Base-by-base conservation (phyloP, 2,329 filamentous ascomycete genomes). In the Coniochaeta sp. region DNA sequence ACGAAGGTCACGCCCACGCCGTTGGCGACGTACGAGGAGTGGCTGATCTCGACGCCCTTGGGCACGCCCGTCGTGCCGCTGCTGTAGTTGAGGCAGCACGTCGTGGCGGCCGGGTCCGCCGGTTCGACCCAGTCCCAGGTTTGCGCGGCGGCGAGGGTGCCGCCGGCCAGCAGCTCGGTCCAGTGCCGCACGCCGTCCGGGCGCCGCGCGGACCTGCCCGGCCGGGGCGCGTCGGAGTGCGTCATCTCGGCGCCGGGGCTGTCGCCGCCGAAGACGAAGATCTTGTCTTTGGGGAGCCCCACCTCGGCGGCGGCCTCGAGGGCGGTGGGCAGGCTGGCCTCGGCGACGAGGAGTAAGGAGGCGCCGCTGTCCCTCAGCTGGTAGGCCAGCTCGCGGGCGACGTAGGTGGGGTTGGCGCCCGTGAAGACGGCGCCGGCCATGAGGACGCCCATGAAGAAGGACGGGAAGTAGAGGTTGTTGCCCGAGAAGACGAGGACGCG, bases 11-110 rank as follows among this genome's bases (percentile, higher is more conserved):
- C 82, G 61, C 89, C 85, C 16, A 77, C 67, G 64, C 85, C 82
- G 69, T 93, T 93, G 63, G 89, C 81, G 50, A 92, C 82, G 67
- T 91, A 90, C 65, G 91, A 89, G 62, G 79, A 77, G 72, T 96
- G 91, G n/a, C 86, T 85, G 64, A 95, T 89, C 73, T 89, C 86
- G 16, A 95, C 91, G 12, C 91, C 91, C 71, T 96, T 96, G 10
- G 91, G 90, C 4, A 91, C 80, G 7, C 91, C 91, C 0, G 91
- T 96, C 1, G 89, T 93, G 12, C 90, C 86, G 32, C 83, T 88
- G 64, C 85, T 89, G 74, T 93, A 96, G 72, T 96, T 95, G 63
- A 96, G 81, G 26, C 85, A 87, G 65, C 88, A 84, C 1, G 84
- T 83, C 5, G 80, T 79, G 26, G 74, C 71, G 61, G 79, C 79